Conservation (phyloP, 345 rosid genomes). For the Salix viminalis region DNA sequence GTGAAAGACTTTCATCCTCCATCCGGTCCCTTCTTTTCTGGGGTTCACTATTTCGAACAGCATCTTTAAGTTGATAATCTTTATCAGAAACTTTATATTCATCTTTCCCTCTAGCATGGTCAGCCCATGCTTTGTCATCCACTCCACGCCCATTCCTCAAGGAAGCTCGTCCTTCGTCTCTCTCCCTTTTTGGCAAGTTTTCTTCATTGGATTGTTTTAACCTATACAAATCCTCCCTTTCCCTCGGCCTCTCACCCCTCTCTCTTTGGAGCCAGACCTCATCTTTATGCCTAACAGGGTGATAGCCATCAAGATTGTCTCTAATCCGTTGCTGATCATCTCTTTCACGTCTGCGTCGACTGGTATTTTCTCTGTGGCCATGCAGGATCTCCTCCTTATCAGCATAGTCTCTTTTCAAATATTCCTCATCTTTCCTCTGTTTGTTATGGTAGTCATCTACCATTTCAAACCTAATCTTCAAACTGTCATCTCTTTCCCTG, state of each 20-base stretch:
- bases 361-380: conserved; percentile 54
- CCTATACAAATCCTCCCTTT: conserved; percentile 61
- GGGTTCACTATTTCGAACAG: conserved; percentile 56
- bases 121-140: conserved; percentile 68
- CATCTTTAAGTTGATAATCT: conserved; percentile 60
- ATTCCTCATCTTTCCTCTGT: conserved; percentile 78
- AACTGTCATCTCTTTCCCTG: conserved; percentile 58
- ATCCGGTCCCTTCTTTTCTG: conserved; percentile 59
- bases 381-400: conserved; percentile 60
- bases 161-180: conserved; percentile 60
- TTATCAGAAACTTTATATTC: conserved; percentile 61
- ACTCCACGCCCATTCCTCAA: conserved; percentile 54
- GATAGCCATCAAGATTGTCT: conserved; percentile 63
- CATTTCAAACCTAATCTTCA: conserved; percentile 51
- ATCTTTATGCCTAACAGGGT: conserved; percentile 71
- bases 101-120: conserved; percentile 53
- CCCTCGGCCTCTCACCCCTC: conserved; percentile 65
- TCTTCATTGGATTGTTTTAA: conserved; percentile 56
- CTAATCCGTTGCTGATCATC: conserved; percentile 71
- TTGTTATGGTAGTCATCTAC: conserved; percentile 62
- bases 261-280: conserved; percentile 67
- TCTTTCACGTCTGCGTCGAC: conserved; percentile 79
- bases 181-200: conserved; percentile 51
- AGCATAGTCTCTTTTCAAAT: conserved; percentile 47
- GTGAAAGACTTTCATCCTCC: conserved; percentile 58